phyloP scores from a whole-genome alignment of 148 eudicot genomes.

The Arctostaphylos glauca region DNA sequence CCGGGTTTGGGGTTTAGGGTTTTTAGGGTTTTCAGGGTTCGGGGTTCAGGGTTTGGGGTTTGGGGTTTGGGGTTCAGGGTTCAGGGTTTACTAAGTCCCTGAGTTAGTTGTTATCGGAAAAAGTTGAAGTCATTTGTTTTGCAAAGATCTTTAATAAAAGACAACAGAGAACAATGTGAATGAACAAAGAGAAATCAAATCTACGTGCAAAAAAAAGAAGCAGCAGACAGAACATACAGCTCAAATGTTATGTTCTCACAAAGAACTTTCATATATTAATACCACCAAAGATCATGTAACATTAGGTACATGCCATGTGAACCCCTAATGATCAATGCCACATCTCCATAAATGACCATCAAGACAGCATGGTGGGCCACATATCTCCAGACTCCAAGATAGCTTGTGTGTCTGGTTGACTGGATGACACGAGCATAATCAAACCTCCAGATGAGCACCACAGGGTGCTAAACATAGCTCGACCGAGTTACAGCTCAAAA shows the following conservation, averaged over 20 bases:
- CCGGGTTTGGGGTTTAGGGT: background rate
- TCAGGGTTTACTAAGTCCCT: background rate
- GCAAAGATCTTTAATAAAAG: background rate
- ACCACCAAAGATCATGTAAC: background rate
- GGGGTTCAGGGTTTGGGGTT: constrained; percentile 18
- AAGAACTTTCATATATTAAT: background rate
- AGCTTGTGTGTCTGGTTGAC: background rate
- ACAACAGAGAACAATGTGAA: background rate
- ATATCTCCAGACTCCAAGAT: background rate
- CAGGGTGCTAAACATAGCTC: background rate
- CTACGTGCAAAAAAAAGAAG: background rate
- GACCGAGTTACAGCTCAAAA: background rate
- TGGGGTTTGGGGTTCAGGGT: constrained; percentile 15
- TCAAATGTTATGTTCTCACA: background rate
- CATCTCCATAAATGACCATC: background rate
- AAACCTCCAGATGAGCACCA: background rate
- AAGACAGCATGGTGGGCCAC: background rate
- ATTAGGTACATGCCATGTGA: background rate
- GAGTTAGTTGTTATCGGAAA: no score
- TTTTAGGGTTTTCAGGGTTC: background rate
- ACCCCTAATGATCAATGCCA: background rate
- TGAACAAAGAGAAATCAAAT: background rate
- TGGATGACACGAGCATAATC: background rate
- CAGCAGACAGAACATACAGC: background rate
- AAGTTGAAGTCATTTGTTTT: no score